Conservation (phyloP, 441 rosid genomes). For the Croton laevigatus region DNA sequence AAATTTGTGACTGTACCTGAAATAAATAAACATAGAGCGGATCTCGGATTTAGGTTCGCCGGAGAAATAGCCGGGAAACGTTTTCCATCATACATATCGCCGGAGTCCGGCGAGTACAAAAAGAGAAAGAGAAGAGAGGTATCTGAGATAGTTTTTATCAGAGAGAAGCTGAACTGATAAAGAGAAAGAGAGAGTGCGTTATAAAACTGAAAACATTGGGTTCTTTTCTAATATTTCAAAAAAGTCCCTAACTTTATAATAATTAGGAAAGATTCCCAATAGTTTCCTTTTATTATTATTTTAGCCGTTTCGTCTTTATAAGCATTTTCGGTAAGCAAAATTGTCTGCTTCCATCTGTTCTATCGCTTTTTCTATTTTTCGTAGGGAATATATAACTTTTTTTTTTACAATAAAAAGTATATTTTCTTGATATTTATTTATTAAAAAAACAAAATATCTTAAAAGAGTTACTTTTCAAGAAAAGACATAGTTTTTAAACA, state of each 20-base stretch:
- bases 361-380: neutral
- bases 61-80: slow-evolving; percentile 13
- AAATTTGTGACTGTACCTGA: slow-evolving; percentile 18
- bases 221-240: slow-evolving; percentile 16
- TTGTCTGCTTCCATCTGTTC: slow-evolving; percentile 8
- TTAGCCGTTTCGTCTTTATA: neutral
- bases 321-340: slow-evolving; percentile 3
- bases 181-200: slow-evolving; percentile 18
- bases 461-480: no score
- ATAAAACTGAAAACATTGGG: slow-evolving; percentile 18
- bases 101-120: slow-evolving; percentile 45
- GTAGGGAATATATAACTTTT: neutral
- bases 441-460: no score
- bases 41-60: slow-evolving; percentile 22
- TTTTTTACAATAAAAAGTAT: no score
- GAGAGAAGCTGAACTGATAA: slow-evolving; percentile 22
- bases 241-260: slow-evolving; percentile 8
- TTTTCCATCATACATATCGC: slow-evolving; percentile 32
- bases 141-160: slow-evolving; percentile 11
- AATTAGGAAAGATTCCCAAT: slow-evolving; percentile 11
- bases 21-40: slow-evolving; percentile 9
- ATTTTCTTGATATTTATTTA: neutral
- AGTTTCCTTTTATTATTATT: neutral
- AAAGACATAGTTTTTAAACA: no score
- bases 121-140: slow-evolving; percentile 23